These are phyloP conservation scores for Exophiala alcalophila DNA, from an alignment of 2,329 filamentous ascomycete genomes.

Conservation along the genomic window DNA sequence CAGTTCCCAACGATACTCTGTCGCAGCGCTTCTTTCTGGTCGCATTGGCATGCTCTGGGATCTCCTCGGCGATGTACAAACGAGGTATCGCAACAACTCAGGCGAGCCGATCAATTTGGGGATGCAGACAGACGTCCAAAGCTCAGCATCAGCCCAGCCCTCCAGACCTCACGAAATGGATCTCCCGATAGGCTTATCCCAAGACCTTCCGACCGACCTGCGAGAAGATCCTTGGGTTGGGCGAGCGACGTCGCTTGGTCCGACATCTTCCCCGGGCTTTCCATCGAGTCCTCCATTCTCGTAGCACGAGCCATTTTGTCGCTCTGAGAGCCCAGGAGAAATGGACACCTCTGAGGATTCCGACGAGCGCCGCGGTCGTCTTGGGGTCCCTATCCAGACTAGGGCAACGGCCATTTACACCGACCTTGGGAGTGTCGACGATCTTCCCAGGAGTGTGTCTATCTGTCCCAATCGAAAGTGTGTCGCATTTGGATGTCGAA, in stretches of 20 bases:
- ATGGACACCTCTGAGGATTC: not conserved
- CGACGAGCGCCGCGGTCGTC: not conserved
- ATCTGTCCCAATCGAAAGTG: constrained; percentile 64
- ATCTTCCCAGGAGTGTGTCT: constrained; percentile 63
- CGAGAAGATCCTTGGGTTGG: not conserved
- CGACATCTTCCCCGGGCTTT: constrained; percentile 2
- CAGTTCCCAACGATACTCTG: constrained; percentile 52
- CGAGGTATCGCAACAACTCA: constrained; percentile 21
- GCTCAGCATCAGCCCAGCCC: constrained; percentile 1
- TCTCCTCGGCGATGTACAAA: constrained; percentile 34
- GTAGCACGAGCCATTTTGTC: constrained; percentile 13
- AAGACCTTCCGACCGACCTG: constrained; percentile 1
- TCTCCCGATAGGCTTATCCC: constrained; percentile 5
- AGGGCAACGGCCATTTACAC: constrained; percentile 38
- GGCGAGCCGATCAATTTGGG: constrained; percentile 28
- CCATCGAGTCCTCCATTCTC: constrained; percentile 9
- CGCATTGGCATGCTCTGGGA: constrained; percentile 62
- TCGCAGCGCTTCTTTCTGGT: constrained; percentile 59
- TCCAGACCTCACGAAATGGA: constrained; percentile 4
- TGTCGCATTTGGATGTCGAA: constrained; percentile 63
- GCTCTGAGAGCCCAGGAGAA: constrained; percentile 3
- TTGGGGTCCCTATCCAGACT: constrained; percentile 17
- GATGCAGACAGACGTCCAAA: constrained; percentile 19
- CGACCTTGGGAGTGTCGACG: constrained; percentile 58
- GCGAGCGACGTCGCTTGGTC: not conserved